Evolutionary conservation across 176 grass and related monocot species (phyloP), one percentile per base, ranked within the genome.

Genomic region (Neostapfia colusana): DNA sequence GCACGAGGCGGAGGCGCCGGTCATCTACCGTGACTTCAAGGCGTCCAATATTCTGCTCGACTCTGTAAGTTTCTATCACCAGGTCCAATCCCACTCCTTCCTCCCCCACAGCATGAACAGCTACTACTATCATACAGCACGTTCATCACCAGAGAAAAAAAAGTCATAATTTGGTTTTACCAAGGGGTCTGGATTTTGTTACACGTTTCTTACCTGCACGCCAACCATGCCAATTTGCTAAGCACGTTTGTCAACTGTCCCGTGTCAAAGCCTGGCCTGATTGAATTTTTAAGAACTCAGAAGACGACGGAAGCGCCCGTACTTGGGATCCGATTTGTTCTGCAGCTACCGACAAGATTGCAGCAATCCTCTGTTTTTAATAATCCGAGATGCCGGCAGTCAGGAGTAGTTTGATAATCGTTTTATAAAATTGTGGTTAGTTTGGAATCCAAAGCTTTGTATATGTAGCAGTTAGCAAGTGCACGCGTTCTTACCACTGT

Each of bases 1-100:
- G 27, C 95, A 97, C 63, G 95, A 86, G 67, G 84, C 95, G 0
- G 86, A 97, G 55, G 88, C 86, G 63, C 88, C 91, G 17, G 70
- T 95, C 11, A 95, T 95, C 72, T 95, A 95, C 83, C 83, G 89
- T 3, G 92, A 95, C 54, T 91, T 95, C 86, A 95, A 95, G 81
- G 80, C 89, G 3, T 95, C 92, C 15, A 95, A 95, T 49, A 83
- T 95, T 59, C 74, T 95, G 0, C 77, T 95, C 20, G 86, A 91
- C 48, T 85, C 74, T 69, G 92, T 95, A 85, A 73, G 7, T 16
- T 35, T 40, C n/a, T n/a, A n/a, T n/a, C 38, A 50, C 20, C 49
- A 8, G 21, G 20, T 60, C n/a, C 59, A 28, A 70, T 28, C 61
- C 55, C 27, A 1, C 23, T 7, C 7, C 15, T 27, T n/a, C 10